These are phyloP conservation scores for Penicillium tannophilum DNA, from an alignment of 495 filamentous ascomycete genomes.

Conservation along the genomic window DNA sequence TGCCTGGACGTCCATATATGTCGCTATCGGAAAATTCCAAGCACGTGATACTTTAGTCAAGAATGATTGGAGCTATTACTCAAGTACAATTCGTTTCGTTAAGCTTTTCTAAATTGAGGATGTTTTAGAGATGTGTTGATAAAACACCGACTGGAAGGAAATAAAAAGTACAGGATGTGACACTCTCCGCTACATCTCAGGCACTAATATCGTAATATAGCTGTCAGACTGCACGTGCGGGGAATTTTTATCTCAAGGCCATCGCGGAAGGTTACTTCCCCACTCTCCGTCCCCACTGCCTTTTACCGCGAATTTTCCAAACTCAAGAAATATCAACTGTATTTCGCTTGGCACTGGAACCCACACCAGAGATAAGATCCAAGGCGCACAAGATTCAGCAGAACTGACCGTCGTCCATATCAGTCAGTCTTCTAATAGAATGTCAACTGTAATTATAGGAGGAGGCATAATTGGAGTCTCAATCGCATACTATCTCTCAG, in stretches of 20 bases:
- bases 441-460: conserved; percentile 72
- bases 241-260: not conserved
- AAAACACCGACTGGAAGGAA: not conserved
- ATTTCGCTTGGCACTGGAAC: too few species aligned
- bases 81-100: too few species aligned
- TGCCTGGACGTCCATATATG: too few species aligned
- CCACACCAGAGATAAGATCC: not conserved
- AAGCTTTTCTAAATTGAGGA: too few species aligned
- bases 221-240: not conserved
- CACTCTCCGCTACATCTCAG: not conserved
- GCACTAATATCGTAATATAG: not conserved
- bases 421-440: conserved; percentile 11
- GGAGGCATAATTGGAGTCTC: conserved; percentile 77
- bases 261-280: not conserved
- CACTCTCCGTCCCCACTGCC: not conserved
- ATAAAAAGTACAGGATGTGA: not conserved
- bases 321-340: too few species aligned
- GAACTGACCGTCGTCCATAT: not conserved
- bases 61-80: too few species aligned
- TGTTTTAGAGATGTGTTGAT: too few species aligned
- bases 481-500: conserved; percentile 71
- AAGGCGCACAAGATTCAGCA: not conserved
- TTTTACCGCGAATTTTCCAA: too few species aligned
- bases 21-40: too few species aligned
- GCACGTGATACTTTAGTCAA: too few species aligned